Percentiles rank a stretch among this genome's conserved stretches.
phyloP scores from a whole-genome alignment of 2,329 filamentous ascomycete species.

The Pseudocercospora musae region DNA sequence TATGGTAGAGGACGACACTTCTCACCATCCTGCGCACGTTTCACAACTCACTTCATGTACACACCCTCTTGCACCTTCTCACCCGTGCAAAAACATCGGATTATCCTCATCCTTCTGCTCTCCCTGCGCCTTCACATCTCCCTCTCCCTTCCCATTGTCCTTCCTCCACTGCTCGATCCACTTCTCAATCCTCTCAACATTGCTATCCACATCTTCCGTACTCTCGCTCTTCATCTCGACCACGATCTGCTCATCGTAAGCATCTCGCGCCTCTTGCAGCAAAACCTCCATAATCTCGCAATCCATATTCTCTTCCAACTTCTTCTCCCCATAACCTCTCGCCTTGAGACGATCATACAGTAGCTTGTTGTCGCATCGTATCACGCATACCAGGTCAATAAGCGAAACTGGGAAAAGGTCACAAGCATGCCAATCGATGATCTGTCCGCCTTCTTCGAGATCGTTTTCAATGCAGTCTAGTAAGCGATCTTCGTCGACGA shows the following conservation, averaged over 20 bases:
- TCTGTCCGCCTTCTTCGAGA: constrained; percentile 71
- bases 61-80: constrained; percentile 2
- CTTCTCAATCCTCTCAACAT: constrained; percentile 75
- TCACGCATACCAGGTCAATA: constrained; percentile 91
- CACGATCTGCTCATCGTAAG: constrained; percentile 82
- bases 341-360: constrained; percentile 80
- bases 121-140: constrained; percentile 28
- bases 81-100: constrained; percentile 37
- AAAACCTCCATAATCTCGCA: constrained; percentile 97
- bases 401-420: constrained; percentile 89
- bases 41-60: background rate
- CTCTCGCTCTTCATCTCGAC: constrained; percentile 83
- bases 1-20: background rate
- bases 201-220: constrained; percentile 80
- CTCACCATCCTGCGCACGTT: no score
- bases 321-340: constrained; percentile 77
- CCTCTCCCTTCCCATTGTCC: constrained; percentile 50
- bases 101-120: constrained; percentile 35
- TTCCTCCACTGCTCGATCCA: constrained; percentile 84
- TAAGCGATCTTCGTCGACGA: constrained; percentile 92
- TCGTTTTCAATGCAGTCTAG: constrained; percentile 87
- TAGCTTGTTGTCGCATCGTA: constrained; percentile 74
- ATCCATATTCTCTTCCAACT: constrained; percentile 94
- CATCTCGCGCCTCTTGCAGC: constrained; percentile 81
- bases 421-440: constrained; percentile 98